Evolutionary conservation across 805 yeast genomes (phyloP).

Genomic region (Cyberlindnera nakhonratchasimensis): DNA sequence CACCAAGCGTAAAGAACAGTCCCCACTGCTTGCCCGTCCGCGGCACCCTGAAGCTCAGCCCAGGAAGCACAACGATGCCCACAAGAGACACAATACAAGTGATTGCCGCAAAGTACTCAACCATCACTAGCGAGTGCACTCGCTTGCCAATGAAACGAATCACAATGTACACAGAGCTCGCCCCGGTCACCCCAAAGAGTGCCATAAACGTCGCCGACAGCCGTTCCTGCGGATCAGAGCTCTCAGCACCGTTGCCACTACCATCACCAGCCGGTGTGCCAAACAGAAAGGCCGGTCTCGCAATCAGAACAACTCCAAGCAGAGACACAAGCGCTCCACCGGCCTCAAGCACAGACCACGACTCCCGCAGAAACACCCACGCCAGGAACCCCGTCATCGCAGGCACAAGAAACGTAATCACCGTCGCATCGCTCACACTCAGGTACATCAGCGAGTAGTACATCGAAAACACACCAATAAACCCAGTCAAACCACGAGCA

Average conservation of each 20-base stretch:
- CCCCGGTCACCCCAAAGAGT: slow-evolving; percentile 65
- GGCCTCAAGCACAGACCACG: slow-evolving; percentile 63
- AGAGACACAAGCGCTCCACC: slow-evolving; percentile 66
- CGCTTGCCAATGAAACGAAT: slow-evolving; percentile 71
- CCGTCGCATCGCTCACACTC: slow-evolving; percentile 76
- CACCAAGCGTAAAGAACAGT: slow-evolving; percentile 57
- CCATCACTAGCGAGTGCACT: slow-evolving; percentile 80
- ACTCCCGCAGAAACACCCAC: slow-evolving; percentile 60
- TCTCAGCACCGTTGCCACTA: slow-evolving; percentile 25
- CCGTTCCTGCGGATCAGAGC: slow-evolving; percentile 49
- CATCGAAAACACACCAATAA: slow-evolving; percentile 74
- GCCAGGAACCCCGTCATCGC: slow-evolving; percentile 74
- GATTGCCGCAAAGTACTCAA: slow-evolving; percentile 67
- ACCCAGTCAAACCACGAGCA: slow-evolving; percentile 69
- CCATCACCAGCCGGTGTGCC: slow-evolving; percentile 35
- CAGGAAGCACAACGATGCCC: slow-evolving; percentile 54
- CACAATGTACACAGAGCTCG: slow-evolving; percentile 63
- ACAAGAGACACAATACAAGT: slow-evolving; percentile 52
- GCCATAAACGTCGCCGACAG: slow-evolving; percentile 63
- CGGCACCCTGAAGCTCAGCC: slow-evolving; percentile 58
- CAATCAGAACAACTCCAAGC: slow-evolving; percentile 73
- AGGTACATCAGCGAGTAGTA: slow-evolving; percentile 72
- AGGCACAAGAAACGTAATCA: slow-evolving; percentile 76
- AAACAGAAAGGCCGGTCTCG: slow-evolving; percentile 74
- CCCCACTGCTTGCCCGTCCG: slow-evolving; percentile 62